Conservation (phyloP, 192 early-diverging fungal genomes). For the Haplosporangium gracile region DNA sequence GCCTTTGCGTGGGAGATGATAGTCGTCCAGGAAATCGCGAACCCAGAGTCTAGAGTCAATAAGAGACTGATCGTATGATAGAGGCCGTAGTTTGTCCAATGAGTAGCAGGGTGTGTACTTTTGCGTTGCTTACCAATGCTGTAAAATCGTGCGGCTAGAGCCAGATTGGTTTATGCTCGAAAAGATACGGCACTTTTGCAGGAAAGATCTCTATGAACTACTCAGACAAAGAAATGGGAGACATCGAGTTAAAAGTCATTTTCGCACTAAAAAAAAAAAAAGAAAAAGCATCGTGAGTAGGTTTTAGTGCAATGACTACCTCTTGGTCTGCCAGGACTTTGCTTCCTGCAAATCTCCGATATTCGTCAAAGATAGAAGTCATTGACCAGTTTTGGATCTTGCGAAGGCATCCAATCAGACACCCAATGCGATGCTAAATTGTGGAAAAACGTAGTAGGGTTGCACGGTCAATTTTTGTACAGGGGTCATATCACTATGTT, state of each 20-base stretch:
- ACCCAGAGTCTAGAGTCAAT: too few relatives aligned
- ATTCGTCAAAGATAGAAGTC: constrained; percentile 98
- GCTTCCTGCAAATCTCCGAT: constrained; percentile 91
- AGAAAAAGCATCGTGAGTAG: background rate
- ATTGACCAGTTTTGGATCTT: constrained; percentile 97
- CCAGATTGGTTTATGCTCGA: constrained; percentile 65
- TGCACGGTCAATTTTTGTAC: background rate
- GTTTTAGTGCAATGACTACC: constrained; percentile 58
- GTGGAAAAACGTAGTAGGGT: background rate
- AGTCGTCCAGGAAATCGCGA: too few relatives aligned
- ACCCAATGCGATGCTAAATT: constrained; percentile 88
- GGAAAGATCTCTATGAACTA: constrained; percentile 72
- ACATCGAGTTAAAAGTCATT: background rate
- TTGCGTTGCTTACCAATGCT: too few relatives aligned
- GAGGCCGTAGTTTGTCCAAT: too few relatives aligned
- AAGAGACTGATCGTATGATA: too few relatives aligned
- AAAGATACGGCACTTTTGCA: constrained; percentile 60
- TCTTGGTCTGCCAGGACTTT: constrained; percentile 95
- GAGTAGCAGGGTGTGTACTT: too few relatives aligned
- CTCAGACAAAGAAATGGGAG: background rate
- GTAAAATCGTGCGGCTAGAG: constrained; percentile 13
- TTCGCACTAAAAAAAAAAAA: background rate
- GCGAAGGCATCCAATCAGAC: constrained; percentile 92
- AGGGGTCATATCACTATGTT: background rate
- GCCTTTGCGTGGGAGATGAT: too few relatives aligned